A percentile compares a stretch with the other conserved stretches of the same genome.
Conservation (phyloP, 768 basidiomycete species). For the Leucosporidium creatinivorum region DNA sequence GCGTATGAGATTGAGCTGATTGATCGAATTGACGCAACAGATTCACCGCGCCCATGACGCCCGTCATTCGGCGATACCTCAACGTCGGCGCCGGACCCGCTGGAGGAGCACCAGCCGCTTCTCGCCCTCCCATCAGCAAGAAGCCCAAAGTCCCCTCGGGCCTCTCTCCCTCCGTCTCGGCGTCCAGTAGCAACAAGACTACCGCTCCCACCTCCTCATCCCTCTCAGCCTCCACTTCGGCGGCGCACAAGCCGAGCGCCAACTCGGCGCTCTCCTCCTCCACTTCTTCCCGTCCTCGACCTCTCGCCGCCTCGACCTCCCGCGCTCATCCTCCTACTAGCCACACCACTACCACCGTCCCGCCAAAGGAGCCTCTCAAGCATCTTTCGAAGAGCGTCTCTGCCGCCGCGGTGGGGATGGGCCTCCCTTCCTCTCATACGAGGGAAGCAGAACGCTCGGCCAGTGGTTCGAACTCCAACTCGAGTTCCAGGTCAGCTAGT, state of each 20-base stretch:
- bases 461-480: too few species aligned
- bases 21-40: conserved; percentile 22
- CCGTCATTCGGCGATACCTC: conserved; percentile 43
- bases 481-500: too few species aligned
- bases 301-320: neutral
- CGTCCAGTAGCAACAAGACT: neutral
- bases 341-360: neutral
- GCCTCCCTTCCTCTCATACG: too few species aligned
- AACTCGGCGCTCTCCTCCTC: neutral
- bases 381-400: too few species aligned
- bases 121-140: neutral
- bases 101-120: conserved; percentile 3
- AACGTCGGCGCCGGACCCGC: conserved; percentile 33
- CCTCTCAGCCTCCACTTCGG: conserved; percentile 6
- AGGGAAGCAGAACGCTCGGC: too few species aligned
- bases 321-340: neutral
- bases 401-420: too few species aligned
- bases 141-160: conserved; percentile 19
- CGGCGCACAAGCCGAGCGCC: neutral
- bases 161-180: conserved; percentile 1
- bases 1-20: neutral
- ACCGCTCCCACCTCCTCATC: conserved; percentile 1
- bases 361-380: too few species aligned
- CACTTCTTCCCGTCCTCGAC: neutral
- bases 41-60: conserved; percentile 45